Evolutionary conservation across 148 eudicot genomes (phyloP).

Genomic region (Dysphania ambrosioides): DNA sequence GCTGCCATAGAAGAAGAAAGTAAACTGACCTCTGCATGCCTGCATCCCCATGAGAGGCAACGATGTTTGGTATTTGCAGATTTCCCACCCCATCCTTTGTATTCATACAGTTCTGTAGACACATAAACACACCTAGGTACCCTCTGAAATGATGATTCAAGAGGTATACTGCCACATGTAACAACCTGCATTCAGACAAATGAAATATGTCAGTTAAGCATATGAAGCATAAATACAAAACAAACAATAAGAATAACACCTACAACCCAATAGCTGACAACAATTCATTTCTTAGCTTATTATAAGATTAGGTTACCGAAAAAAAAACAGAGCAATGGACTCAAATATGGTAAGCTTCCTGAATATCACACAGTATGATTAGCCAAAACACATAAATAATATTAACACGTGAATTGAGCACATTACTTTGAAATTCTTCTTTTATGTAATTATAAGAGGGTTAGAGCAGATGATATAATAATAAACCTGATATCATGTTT

Average conservation of each 20-base stretch:
- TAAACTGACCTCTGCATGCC: slow-evolving; percentile 77
- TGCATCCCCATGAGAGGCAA: slow-evolving; percentile 83
- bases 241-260: not conserved
- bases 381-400: not conserved
- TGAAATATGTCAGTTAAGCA: not conserved
- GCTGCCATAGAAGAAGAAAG: not conserved
- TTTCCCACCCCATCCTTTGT: slow-evolving; percentile 80
- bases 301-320: too few relatives aligned
- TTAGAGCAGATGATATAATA: not conserved
- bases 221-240: not conserved
- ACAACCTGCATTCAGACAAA: slow-evolving; percentile 54
- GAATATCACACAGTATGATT: not conserved
- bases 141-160: slow-evolving; percentile 85
- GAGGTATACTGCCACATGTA: slow-evolving; percentile 93
- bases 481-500: not conserved
- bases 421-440: not conserved
- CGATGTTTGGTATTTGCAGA: slow-evolving; percentile 63
- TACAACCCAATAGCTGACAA: too few relatives aligned
- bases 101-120: slow-evolving; percentile 74
- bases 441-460: not conserved
- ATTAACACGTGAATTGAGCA: not conserved
- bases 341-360: not conserved
- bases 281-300: too few relatives aligned
- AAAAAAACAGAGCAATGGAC: too few relatives aligned
- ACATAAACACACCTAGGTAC: slow-evolving; percentile 76